Evolutionary conservation across 2,329 filamentous ascomycete species (phyloP), one percentile per base, ranked within the genome.

Genomic region (Pezicula rhizophila): DNA sequence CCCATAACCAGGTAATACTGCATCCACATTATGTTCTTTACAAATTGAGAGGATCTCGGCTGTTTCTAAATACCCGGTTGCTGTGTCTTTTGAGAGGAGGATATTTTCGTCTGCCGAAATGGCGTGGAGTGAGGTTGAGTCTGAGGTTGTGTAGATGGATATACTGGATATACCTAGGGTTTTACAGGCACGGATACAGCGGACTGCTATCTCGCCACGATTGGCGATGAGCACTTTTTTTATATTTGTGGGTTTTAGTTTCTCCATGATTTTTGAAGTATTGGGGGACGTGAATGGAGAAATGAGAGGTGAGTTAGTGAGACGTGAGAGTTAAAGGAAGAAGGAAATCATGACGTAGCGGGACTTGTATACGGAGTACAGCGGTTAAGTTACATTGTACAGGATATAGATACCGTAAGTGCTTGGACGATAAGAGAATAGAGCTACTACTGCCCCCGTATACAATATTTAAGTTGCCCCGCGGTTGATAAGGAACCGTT

Each of bases 211-310:
- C 60, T 89, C 85, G 52, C 85, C 86, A 55, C 86, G 75, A 60
- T 89, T 90, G 8, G 85, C 85, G 55, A 89, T 85, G 1, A 89
- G 71, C 37, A 85, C 79, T n/a, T 79, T 84, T 41, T n/a, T 44
- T 7, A 42, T 42, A 8, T 3, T 42, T 31, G 28, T 11, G 1
- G 11, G 28, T 31, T 31, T 31, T 10, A 31, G 8, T 31, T 31
- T 10, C 8, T 31, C 28, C 28, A 31, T 31, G 3, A 10, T 11
- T 10, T 10, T 31, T 31, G 28, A 31, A 12, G 11, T 31, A 12
- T 23, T 23, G 4, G 23, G 23, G 6, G 23, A 5, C 3, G 23
- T 23, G 23, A 23, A 23, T 23, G 6, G 23, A 23, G 23, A 23
- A 1, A 5, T 23, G 23, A 23, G 23, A 23, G 23, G 23, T 23